Conservation (phyloP, 2,329 filamentous ascomycete species). For the Ceratocystis papillata region DNA sequence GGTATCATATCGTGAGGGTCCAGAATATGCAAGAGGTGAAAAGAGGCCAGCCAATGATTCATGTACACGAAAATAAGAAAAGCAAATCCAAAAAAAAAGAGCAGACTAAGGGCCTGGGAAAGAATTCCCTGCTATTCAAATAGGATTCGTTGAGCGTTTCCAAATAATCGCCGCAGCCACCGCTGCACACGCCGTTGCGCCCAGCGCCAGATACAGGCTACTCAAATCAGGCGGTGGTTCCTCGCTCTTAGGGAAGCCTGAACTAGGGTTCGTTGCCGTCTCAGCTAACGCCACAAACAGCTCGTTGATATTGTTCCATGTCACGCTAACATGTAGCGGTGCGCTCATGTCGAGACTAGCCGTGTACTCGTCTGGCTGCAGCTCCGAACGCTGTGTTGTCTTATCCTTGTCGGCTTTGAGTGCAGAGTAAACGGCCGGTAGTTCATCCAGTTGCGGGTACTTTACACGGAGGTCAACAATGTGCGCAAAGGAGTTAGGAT, state of each 20-base stretch:
- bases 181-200: slow-evolving; percentile 56
- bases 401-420: slow-evolving; percentile 94
- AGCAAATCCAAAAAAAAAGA: not conserved
- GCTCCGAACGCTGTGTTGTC: slow-evolving; percentile 84
- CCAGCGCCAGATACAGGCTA: slow-evolving; percentile 73
- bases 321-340: slow-evolving; percentile 87
- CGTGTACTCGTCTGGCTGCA: slow-evolving; percentile 88
- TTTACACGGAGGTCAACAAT: slow-evolving; percentile 70
- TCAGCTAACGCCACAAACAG: slow-evolving; percentile 88
- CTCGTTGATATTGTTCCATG: slow-evolving; percentile 87
- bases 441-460: slow-evolving; percentile 72
- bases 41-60: not conserved
- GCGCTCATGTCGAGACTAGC: slow-evolving; percentile 75
- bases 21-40: not conserved
- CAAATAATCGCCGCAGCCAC: slow-evolving; percentile 56
- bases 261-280: slow-evolving; percentile 78
- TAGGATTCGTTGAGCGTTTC: slow-evolving; percentile 45
- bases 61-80: slow-evolving; percentile 11
- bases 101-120: slow-evolving; percentile 13
- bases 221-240: slow-evolving; percentile 77
- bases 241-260: slow-evolving; percentile 78
- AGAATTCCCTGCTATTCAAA: slow-evolving; percentile 26
- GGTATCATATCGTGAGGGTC: slow-evolving; percentile 11
- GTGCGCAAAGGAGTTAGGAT: slow-evolving; percentile 90
- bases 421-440: slow-evolving; percentile 84